phyloP scores from a whole-genome alignment of 257 asterid species.

The Coffea canephora region DNA sequence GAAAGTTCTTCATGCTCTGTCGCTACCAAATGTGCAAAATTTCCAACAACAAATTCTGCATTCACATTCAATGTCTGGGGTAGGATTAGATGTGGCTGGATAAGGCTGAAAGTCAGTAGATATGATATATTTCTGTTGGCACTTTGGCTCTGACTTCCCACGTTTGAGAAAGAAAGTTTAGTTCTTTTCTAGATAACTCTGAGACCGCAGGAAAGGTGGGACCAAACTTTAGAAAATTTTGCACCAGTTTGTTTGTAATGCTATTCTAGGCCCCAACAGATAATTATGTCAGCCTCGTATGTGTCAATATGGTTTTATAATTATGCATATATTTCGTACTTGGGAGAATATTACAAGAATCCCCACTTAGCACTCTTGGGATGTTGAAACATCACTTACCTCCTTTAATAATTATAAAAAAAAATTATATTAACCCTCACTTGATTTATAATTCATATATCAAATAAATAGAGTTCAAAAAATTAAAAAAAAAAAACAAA shows the following conservation, averaged over 20 bases:
- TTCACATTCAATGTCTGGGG: neutral
- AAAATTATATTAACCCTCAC: too few species aligned
- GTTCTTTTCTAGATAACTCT: neutral
- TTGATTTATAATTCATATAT: too few species aligned
- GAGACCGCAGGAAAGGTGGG: neutral
- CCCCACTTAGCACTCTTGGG: too few species aligned
- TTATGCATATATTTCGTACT: neutral
- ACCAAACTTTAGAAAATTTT: constrained; percentile 2
- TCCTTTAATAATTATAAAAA: too few species aligned
- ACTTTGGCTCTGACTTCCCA: neutral
- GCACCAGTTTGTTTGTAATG: neutral
- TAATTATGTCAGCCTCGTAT: neutral
- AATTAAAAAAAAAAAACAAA: too few species aligned
- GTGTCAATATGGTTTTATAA: neutral
- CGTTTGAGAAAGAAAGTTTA: neutral
- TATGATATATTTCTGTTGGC: neutral
- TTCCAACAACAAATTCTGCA: neutral
- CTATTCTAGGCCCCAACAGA: neutral
- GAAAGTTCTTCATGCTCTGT: neutral
- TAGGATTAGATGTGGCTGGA: neutral
- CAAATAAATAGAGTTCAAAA: too few species aligned
- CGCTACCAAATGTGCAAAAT: neutral
- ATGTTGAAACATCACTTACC: too few species aligned
- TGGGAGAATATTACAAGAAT: too few species aligned
- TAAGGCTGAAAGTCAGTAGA: neutral